phyloP scores from a whole-genome alignment of 352 stramenopile genomes.

The Pythium brassicae region DNA sequence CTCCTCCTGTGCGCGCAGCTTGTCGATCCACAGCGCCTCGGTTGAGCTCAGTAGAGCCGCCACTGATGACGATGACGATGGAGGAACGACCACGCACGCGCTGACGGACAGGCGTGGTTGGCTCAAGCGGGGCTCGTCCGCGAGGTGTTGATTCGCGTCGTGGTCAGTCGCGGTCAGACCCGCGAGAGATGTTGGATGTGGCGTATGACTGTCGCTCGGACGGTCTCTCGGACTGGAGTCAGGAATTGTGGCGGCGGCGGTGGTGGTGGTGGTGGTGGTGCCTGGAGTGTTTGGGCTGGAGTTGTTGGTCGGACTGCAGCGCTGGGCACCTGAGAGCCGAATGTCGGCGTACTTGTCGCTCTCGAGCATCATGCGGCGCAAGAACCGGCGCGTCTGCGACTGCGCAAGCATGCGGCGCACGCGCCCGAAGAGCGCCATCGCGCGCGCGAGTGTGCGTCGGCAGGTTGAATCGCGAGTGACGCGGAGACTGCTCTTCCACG shows the following conservation, averaged over 20 bases:
- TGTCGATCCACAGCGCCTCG: constrained; percentile 14
- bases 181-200: neutral
- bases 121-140: neutral
- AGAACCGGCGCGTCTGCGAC: constrained; percentile 13
- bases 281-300: neutral
- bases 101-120: constrained; percentile 11
- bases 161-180: too few relatives aligned
- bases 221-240: neutral
- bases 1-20: constrained; percentile 13
- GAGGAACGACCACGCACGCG: constrained; percentile 11
- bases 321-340: constrained; percentile 7
- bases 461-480: neutral
- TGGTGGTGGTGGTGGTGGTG: neutral
- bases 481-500: neutral
- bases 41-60: constrained; percentile 1
- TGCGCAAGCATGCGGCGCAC: constrained; percentile 13
- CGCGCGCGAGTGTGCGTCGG: neutral
- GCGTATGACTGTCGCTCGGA: neutral
- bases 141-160: too few relatives aligned
- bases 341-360: constrained; percentile 15
- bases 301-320: constrained; percentile 1
- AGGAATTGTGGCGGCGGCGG: too few relatives aligned
- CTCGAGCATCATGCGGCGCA: constrained; percentile 14
- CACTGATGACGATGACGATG: neutral
- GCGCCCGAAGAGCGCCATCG: constrained; percentile 13